phyloP scores from a whole-genome alignment of 2,329 filamentous ascomycete species.

The Paecilomyces niveus region DNA sequence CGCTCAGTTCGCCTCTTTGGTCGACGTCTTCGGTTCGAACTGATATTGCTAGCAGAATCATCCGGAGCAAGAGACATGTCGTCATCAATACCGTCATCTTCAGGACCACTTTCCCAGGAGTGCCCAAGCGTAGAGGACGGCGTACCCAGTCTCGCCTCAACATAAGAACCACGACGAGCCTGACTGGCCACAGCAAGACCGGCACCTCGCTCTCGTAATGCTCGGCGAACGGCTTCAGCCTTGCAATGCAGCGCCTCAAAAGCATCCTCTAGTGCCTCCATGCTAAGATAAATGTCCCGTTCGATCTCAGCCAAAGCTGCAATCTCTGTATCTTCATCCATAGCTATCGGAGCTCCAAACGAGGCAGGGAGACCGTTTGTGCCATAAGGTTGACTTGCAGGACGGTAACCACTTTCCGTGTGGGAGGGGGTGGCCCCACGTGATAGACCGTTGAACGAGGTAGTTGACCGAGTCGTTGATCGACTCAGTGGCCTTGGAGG shows the following conservation, averaged over 20 bases:
- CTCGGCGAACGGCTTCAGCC: constrained; percentile 71
- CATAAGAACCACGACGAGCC: constrained; percentile 34
- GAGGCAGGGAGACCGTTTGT: constrained; percentile 49
- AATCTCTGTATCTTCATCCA: constrained; percentile 92
- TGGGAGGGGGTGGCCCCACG: constrained; percentile 27
- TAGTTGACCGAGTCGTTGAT: constrained; percentile 25
- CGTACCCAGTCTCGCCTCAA: constrained; percentile 37
- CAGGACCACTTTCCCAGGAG: constrained; percentile 34
- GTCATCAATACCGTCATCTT: constrained; percentile 41
- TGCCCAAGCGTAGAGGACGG: constrained; percentile 27
- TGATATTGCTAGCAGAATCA: constrained; percentile 45
- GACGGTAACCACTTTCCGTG: constrained; percentile 36
- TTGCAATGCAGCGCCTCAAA: constrained; percentile 85
- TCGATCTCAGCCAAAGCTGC: constrained; percentile 85
- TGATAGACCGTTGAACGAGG: constrained; percentile 20
- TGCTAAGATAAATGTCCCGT: constrained; percentile 83
- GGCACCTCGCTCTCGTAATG: constrained; percentile 73
- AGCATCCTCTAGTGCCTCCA: constrained; percentile 90
- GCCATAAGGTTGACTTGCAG: constrained; percentile 33
- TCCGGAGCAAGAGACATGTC: constrained; percentile 39
- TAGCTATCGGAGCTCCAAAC: constrained; percentile 68
- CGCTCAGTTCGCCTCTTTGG: constrained; percentile 42
- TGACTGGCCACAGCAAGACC: constrained; percentile 54
- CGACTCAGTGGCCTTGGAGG: constrained; percentile 33
- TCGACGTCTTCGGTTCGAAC: constrained; percentile 36